Percentiles rank a stretch among this genome's conserved stretches.
Conservation (phyloP, 2,329 filamentous ascomycete genomes). For the Aspergillus puulaauensis region DNA sequence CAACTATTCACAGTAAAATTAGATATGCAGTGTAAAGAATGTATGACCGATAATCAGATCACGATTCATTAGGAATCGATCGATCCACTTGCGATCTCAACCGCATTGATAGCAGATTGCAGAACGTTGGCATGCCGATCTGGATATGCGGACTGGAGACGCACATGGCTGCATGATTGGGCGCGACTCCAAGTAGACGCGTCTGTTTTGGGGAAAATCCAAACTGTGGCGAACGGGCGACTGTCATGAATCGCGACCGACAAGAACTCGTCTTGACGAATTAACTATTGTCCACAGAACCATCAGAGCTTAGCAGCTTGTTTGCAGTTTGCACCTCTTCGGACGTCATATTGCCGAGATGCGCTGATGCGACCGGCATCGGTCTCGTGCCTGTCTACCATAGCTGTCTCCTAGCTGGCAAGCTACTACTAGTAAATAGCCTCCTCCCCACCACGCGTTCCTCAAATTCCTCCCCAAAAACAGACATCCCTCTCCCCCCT, state of each 20-base stretch:
- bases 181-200: not conserved
- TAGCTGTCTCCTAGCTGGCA: not conserved
- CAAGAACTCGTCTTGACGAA: not conserved
- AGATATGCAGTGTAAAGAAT: not conserved
- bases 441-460: not conserved
- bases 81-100: not conserved
- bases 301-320: not conserved
- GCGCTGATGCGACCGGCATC: conserved; percentile 18
- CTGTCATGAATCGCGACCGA: not conserved
- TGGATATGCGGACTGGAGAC: not conserved
- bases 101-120: not conserved
- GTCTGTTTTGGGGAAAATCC: not conserved
- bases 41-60: not conserved
- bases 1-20: not conserved
- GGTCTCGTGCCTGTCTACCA: not conserved
- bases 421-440: no score
- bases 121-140: not conserved
- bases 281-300: not conserved
- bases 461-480: not conserved
- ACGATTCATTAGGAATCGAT: not conserved
- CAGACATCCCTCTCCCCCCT: not conserved
- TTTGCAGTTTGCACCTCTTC: conserved; percentile 10
- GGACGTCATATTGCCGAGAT: conserved; percentile 14
- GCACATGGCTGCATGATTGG: not conserved
- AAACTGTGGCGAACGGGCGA: not conserved